Base-by-base conservation (phyloP, 179 eudicot genomes). In the Silene coronaria region DNA sequence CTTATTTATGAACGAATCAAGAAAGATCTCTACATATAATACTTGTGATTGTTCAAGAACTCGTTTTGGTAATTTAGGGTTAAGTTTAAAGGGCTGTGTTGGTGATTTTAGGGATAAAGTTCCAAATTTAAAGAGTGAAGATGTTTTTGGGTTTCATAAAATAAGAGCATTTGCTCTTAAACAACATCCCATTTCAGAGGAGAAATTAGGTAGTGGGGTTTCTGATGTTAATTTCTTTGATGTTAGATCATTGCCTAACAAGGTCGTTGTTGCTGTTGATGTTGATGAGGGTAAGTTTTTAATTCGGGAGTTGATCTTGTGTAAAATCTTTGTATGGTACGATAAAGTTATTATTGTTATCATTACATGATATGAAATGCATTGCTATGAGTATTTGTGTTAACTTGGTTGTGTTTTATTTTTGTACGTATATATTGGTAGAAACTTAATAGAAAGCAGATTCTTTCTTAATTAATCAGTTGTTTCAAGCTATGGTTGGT, bases 241-340 rank as follows among this genome's bases (percentile, higher is more conserved):
- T 68, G 78, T 70, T 21, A 75, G 78, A 28, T 79, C 81, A 28
- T 82, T 75, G 66, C 85, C 77, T 71, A 85, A 84, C 68, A 88
- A 87, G 74, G 16, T 91, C 62, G 85, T 78, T 57, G 90, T 91
- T 76, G 97, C 97, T 72, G 97, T 91, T 84, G 97, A 90, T 79
- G 90, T 91, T 72, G 96, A 90, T 81, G 96, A 91, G 82, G 96
- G 96, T 90, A 87, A 30, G 23, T 24, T 10, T 22, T 28, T 32
- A 0, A 34, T 9, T 38, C 7, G 8, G 38, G 38, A 34, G 38
- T 38, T 38, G 45, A 38, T 34, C 38, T 34, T 34, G 45, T 1
- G 45, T 38, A 38, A 38, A 2, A 38, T 38, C 45, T 0, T 38
- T 38, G 45, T 38, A 38, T 38, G 12, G 2, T 6, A 34, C 38